Evolutionary conservation across 257 asterid species (phyloP), one percentile per base, ranked within the genome.

Genomic region (Hygrophila difformis): DNA sequence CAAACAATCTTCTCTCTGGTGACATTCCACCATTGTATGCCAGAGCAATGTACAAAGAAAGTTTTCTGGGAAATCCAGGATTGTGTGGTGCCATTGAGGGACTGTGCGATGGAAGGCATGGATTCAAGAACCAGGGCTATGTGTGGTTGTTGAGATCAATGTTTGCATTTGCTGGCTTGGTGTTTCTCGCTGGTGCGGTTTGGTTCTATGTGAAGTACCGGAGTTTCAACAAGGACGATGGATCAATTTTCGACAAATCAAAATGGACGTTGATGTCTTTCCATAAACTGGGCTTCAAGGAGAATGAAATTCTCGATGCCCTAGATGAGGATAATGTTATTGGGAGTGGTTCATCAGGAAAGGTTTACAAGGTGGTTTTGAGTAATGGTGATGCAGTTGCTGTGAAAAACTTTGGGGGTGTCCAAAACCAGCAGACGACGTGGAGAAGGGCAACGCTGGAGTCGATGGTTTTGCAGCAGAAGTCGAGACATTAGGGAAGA

Each of bases 241-340:
- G 41, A 47, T 70, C 64, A 0, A 60, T 71, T 16, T n/a, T n/a
- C n/a, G 96, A 85, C 22, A 74, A 63, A 51, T 79, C 98, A 2
- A 89, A 85, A 64, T 89, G 98, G 98, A 89, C 91, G 2, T 37
- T 89, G 57, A 89, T 85, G 94, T 89, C 98, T 1, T 89, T 89
- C 46, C 98, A 89, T 33, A 89, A 89, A 60, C 47, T 89, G 47
- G 96, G 80, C 26, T 89, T 89, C 56, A 57, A 83, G 2, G 98
- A 89, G 64, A 66, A 68, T 6, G 98, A 89, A 71, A 89, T 89
- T 31, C 12, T 89, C 33, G 83, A 85, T 16, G 85, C 82, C 38
- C 65, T 89, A 4, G 94, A 89, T 15, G 98, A 89, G 60, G 96
- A 85, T 53, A 89, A 89, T 12, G 81, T 89, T 48, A 78, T 89